Conservation (phyloP, 2,329 filamentous ascomycete species). For the Ceratocystiopsis minuta region DNA sequence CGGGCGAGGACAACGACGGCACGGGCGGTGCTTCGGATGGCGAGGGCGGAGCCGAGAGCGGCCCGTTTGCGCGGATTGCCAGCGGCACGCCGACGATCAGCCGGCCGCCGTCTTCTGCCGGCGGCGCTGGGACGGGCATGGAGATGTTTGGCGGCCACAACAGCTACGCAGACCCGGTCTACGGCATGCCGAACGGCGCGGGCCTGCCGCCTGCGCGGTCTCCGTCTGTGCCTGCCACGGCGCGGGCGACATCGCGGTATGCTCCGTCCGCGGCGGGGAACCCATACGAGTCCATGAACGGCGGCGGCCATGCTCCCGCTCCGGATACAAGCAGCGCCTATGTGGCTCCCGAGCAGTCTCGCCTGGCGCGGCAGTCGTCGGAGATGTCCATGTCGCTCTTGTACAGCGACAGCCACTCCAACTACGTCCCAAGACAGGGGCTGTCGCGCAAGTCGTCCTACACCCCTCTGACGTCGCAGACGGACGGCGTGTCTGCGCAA, state of each 20-base stretch:
- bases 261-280: slow-evolving; percentile 19
- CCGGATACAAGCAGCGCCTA: too few relatives aligned
- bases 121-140: slow-evolving; percentile 36
- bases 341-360: too few relatives aligned
- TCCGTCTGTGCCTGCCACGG: slow-evolving; percentile 17
- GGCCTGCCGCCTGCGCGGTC: slow-evolving; percentile 10
- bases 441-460: slow-evolving; percentile 14
- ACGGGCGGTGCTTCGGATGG: slow-evolving; percentile 35
- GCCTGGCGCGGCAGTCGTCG: slow-evolving; percentile 15
- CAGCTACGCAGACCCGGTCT: slow-evolving; percentile 13
- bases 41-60: slow-evolving; percentile 40
- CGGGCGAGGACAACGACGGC: slow-evolving; percentile 66
- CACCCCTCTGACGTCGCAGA: slow-evolving; percentile 2
- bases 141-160: slow-evolving; percentile 46
- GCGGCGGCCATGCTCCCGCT: too few relatives aligned
- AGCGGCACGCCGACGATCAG: slow-evolving; percentile 61
- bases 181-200: slow-evolving; percentile 13
- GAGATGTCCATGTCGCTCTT: slow-evolving; percentile 17
- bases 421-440: neutral
- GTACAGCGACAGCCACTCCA: slow-evolving; percentile 15
- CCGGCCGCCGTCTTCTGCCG: slow-evolving; percentile 49
- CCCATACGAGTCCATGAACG: too few relatives aligned
- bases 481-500: too few relatives aligned
- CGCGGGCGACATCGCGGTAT: slow-evolving; percentile 32
- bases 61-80: slow-evolving; percentile 68